A percentile compares a stretch with the other conserved stretches of the same genome.
phyloP scores from a whole-genome alignment of 2,329 filamentous ascomycete species.

The Metarhizium robertsii region DNA sequence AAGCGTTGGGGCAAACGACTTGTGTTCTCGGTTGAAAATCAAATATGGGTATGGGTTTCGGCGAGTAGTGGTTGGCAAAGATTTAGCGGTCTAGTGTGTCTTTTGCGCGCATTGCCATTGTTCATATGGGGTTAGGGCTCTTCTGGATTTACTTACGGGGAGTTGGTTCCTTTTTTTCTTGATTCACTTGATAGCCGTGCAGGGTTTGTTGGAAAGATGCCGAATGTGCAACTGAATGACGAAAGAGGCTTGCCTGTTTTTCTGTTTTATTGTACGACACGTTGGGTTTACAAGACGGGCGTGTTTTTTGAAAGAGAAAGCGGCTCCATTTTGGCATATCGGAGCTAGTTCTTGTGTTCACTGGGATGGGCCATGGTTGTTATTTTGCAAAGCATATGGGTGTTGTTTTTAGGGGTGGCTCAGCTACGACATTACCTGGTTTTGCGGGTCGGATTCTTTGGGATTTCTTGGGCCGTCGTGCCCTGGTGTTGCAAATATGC shows the following conservation, averaged over 20 bases:
- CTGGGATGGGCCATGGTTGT: conserved; percentile 9
- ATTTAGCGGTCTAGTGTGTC: conserved; percentile 23
- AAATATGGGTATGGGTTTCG: conserved; percentile 21
- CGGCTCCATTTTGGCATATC: conserved; percentile 7
- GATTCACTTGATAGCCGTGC: background rate
- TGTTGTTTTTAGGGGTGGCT: conserved; percentile 16
- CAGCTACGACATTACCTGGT: conserved; percentile 23
- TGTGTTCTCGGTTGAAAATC: conserved; percentile 28
- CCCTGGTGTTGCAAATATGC: conserved; percentile 25
- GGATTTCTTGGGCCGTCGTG: conserved; percentile 22
- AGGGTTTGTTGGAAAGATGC: conserved; percentile 13
- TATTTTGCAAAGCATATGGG: conserved; percentile 19
- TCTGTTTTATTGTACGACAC: conserved; percentile 13
- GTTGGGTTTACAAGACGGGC: background rate
- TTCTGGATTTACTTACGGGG: conserved; percentile 17
- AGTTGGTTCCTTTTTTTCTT: conserved; percentile 22
- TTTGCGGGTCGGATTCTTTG: conserved; percentile 20
- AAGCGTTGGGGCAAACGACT: conserved; percentile 14
- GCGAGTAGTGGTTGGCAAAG: conserved; percentile 23
- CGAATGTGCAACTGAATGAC: conserved; percentile 19
- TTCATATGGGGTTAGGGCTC: conserved; percentile 15
- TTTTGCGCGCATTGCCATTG: conserved; percentile 17
- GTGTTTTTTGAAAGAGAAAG: conserved; percentile 6
- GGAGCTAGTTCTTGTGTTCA: conserved; percentile 9
- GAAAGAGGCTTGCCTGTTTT: conserved; percentile 18